Conservation (phyloP, 2,329 filamentous ascomycete species). For the Apiospora malaysiana region DNA sequence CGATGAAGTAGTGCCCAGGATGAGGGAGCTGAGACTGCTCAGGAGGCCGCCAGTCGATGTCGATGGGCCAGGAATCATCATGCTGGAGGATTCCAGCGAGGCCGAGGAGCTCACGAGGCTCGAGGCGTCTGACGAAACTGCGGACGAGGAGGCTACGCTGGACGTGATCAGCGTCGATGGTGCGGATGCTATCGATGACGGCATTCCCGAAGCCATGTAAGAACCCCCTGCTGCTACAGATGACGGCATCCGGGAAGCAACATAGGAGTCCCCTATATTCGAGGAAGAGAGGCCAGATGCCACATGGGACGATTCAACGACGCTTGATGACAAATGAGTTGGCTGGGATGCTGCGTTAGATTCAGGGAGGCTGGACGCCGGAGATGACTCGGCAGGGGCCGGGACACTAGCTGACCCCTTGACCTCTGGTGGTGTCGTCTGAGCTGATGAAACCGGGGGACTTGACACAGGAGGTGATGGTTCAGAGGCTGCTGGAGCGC, state of each 20-base stretch:
- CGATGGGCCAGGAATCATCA: not conserved
- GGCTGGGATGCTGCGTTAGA: not conserved
- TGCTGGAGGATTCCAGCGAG: not conserved
- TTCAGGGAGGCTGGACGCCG: not conserved
- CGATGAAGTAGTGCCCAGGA: conserved; percentile 33
- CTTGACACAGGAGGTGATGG: not conserved
- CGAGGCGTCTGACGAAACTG: not conserved
- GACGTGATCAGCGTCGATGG: not conserved
- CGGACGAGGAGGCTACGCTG: not conserved
- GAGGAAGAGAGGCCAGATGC: not conserved
- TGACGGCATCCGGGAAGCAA: not conserved
- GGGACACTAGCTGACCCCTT: not conserved
- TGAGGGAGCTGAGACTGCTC: conserved; percentile 38
- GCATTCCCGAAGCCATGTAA: not conserved
- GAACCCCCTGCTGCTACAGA: not conserved
- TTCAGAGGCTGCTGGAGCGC: not conserved
- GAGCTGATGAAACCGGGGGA: not conserved
- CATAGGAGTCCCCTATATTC: not conserved
- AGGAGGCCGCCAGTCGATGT: conserved; percentile 32
- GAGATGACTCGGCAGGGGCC: not conserved
- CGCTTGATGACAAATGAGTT: not conserved
- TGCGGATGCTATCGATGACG: not conserved
- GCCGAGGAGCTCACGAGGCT: not conserved
- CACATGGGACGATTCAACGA: not conserved
- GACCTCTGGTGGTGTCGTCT: not conserved